Conservation (phyloP, 108 stramenopile genomes). For the Pseudonitzschia pungens region DNA sequence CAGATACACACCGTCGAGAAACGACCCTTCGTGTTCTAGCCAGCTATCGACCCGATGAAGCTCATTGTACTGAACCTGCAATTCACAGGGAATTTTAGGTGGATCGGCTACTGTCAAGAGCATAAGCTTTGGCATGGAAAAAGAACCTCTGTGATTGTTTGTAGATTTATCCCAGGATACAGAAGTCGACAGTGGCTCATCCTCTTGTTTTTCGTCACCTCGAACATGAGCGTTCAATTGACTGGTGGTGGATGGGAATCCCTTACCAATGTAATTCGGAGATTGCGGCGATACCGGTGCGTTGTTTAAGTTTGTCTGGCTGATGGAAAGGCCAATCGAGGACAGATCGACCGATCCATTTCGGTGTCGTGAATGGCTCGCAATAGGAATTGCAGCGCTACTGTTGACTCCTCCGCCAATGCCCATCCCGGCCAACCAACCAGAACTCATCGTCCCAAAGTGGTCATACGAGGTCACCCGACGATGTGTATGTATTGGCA, state of each 20-base stretch:
- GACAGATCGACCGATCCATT: not conserved
- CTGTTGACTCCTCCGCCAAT: not conserved
- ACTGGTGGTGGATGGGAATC: not conserved
- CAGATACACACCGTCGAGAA: slow-evolving; percentile 73
- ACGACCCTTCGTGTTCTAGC: slow-evolving; percentile 45
- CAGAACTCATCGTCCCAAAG: slow-evolving; percentile 29
- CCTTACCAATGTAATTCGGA: not conserved
- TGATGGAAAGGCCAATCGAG: slow-evolving; percentile 30
- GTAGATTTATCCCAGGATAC: not conserved
- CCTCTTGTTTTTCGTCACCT: not conserved
- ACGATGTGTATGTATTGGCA: slow-evolving; percentile 3
- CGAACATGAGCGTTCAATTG: not conserved
- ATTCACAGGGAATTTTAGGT: slow-evolving; percentile 46
- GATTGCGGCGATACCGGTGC: not conserved
- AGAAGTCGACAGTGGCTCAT: not conserved
- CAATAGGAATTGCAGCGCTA: not conserved
- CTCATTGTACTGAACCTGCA: slow-evolving; percentile 50
- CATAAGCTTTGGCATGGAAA: slow-evolving; percentile 47
- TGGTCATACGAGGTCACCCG: slow-evolving; percentile 35
- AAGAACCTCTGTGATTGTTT: not conserved
- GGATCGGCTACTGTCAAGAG: slow-evolving; percentile 58
- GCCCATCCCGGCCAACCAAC: slow-evolving; percentile 4
- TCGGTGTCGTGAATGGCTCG: not conserved
- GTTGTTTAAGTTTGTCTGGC: slow-evolving; percentile 17
- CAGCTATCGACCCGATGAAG: slow-evolving; percentile 53